A percentile compares a stretch with the other conserved stretches of the same genome.
Evolutionary conservation across 2,329 filamentous ascomycete species (phyloP).

Genomic region (Colletotrichum liaoningense): DNA sequence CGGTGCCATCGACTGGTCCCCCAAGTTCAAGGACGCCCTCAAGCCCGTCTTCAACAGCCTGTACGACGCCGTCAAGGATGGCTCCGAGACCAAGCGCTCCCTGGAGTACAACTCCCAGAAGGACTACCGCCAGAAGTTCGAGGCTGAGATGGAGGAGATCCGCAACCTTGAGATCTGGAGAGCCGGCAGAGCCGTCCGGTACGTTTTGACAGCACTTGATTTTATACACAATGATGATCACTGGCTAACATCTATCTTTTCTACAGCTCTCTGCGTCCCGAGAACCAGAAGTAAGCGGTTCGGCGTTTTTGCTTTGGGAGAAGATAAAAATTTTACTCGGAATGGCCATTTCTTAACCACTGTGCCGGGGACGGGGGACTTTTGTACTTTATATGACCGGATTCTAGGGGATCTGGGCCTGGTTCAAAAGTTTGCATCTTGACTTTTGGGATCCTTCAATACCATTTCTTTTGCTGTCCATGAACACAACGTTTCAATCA

Average conservation of each 20-base stretch:
- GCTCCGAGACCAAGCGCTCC: slow-evolving; percentile 94
- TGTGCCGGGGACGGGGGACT: slow-evolving; percentile 34
- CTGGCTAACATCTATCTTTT: slow-evolving; percentile 38
- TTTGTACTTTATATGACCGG: slow-evolving; percentile 50
- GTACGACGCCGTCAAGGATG: slow-evolving; percentile 91
- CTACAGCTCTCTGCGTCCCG: slow-evolving; percentile 78
- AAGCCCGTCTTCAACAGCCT: slow-evolving; percentile 99
- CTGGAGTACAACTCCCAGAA: slow-evolving; percentile 96
- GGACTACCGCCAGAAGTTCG: slow-evolving; percentile 97
- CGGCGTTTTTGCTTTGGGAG: slow-evolving; percentile 26
- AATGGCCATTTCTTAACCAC: slow-evolving; percentile 32
- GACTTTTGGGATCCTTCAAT: slow-evolving; percentile 36
- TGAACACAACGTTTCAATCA: not conserved
- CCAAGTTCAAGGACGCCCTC: slow-evolving; percentile 95
- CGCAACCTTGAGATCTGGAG: slow-evolving; percentile 98
- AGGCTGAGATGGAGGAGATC: slow-evolving; percentile 99
- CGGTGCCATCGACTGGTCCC: slow-evolving; percentile 98
- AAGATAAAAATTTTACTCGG: slow-evolving; percentile 22
- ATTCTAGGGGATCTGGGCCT: slow-evolving; percentile 42
- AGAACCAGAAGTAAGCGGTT: slow-evolving; percentile 80
- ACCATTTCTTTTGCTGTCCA: slow-evolving; percentile 33
- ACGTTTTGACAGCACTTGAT: slow-evolving; percentile 46
- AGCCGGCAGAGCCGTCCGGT: slow-evolving; percentile 96
- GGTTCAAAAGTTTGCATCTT: slow-evolving; percentile 40
- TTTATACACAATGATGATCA: not conserved